Evolutionary conservation across 2,329 filamentous ascomycete genomes (phyloP), one percentile per base, ranked within the genome.

Genomic region (Exophiala oligosperma): DNA sequence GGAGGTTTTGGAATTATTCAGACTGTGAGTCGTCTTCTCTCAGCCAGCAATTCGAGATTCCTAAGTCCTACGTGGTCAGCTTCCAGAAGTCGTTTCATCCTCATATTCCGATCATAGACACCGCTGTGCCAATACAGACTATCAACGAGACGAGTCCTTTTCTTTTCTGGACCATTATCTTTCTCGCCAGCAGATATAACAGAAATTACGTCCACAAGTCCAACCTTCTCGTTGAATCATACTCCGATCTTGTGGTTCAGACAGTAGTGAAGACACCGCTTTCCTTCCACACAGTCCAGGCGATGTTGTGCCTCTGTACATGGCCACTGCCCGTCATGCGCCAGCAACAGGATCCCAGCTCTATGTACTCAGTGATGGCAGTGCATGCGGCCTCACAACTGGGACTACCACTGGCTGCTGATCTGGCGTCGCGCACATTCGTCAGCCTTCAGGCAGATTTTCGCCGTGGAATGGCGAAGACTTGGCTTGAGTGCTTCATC

Each of bases 301-400:
- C 37, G 17, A 47, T 57, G 8, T 32, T 57, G 12, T 43, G 32
- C 23, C 49, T 57, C 28, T 57, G 47, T 29, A 46, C 47, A 21
- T 57, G 54, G 54, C 54, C 54, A 35, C 23, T 51, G 14, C 54
- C 54, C 21, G 40, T 56, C 54, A 56, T 56, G 54, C 43, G 41
- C 41, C 54, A 56, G 48, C 48, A 40, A 7, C 46, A 56, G 21
- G 54, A 56, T 46, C 54, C 54, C 24, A 56, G 54, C 24, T 38
- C 49, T 14, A 47, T 56, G 54, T 56, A 51, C 29, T 44, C 47
- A 5, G 8, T 28, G 14, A 56, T 52, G 9, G 48, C 54, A 24
- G 40, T 56, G 29, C 54, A 56, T 14, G 47, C 48, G 11, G 49
- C 54, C n/a, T 37, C 43, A 17, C 44, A 44, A 9, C 38, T 56